Evolutionary conservation across 208 protist species (phyloP), one percentile per base, ranked within the genome.

Genomic region (Acanthamoeba royreba): DNA sequence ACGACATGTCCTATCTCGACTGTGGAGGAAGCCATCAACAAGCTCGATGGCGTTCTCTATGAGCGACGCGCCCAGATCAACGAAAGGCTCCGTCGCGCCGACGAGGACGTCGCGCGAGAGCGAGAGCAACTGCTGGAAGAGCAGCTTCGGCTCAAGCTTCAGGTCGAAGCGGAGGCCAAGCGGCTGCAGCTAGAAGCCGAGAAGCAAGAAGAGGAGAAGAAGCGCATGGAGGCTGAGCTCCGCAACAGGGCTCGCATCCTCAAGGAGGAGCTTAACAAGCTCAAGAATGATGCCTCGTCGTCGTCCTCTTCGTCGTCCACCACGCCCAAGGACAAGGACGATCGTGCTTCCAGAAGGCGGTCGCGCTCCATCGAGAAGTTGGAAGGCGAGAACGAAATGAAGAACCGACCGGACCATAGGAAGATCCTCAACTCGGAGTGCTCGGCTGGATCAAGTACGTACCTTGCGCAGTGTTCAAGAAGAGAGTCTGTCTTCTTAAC

Each of bases 341-440:
- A n/a, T n/a, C n/a, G n/a, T n/a, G n/a, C n/a, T n/a, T n/a, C n/a
- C n/a, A n/a, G n/a, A n/a, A n/a, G n/a, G n/a, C n/a, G n/a, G n/a
- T n/a, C n/a, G n/a, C n/a, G n/a, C n/a, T n/a, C n/a, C n/a, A n/a
- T n/a, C n/a, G n/a, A n/a, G n/a, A n/a, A n/a, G n/a, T n/a, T n/a
- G n/a, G n/a, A n/a, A n/a, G n/a, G n/a, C n/a, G n/a, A n/a, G n/a
- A n/a, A n/a, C n/a, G n/a, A n/a, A n/a, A n/a, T n/a, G n/a, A n/a
- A n/a, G n/a, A n/a, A n/a, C n/a, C 69, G 13, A 22, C 2, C 4
- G 42, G 72, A 83, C 72, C 72, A 38, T 5, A 11, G 72, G 2
- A 83, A 52, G 72, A 52, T 83, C 42, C 72, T 83, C 72, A 83
- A 83, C 42, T 38, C 72, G 2, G 72, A 83, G 72, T 83, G 72